Evolutionary conservation across 805 yeast genomes (phyloP), one percentile per base, ranked within the genome.

Genomic region (Teunomyces cretensis): DNA sequence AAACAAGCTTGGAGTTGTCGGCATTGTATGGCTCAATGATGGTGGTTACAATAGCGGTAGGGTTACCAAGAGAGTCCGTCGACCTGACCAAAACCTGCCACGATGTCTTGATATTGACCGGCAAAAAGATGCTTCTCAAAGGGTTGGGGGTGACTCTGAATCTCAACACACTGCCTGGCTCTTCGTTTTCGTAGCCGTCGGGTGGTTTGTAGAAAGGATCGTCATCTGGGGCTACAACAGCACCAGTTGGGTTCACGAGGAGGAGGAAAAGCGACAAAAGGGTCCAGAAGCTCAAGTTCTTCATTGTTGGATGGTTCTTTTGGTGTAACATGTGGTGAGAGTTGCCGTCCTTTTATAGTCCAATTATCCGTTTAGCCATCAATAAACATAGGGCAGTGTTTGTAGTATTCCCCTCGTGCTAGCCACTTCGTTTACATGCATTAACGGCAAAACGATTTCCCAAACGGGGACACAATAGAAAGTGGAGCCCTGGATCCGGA

Each of bases 121-220:
- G 55, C 26, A 59, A 48, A 16, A 43, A 41, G 3, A 58, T n/a
- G 31, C 55, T 45, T 33, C 57, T 52, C 15, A 61, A 44, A 2
- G 39, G 44, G 33, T 47, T 44, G 1, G 67, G 64, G 2, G 59
- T 38, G 13, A 43, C 37, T 44, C 68, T 50, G 12, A 30, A 39
- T 38, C 47, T 58, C 13, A 65, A 50, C 22, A 65, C 56, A 11
- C 58, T 52, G 7, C 70, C 70, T 1, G 52, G 42, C 7, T 45
- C 39, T 3, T 39, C 33, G 17, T 47, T 22, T 39, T 63, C 65
- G 38, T 30, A 60, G 1, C 63, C 62, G 8, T 30, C 40, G 1
- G 64, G 65, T 2, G 62, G 55, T 2, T 14, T 26, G 44, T 65
- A 64, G 44, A 63, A 65, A 1, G 48, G 46, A 42, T 64, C 70